phyloP scores from a whole-genome alignment of 2,329 filamentous ascomycete genomes.

The Phoma herbarum region DNA sequence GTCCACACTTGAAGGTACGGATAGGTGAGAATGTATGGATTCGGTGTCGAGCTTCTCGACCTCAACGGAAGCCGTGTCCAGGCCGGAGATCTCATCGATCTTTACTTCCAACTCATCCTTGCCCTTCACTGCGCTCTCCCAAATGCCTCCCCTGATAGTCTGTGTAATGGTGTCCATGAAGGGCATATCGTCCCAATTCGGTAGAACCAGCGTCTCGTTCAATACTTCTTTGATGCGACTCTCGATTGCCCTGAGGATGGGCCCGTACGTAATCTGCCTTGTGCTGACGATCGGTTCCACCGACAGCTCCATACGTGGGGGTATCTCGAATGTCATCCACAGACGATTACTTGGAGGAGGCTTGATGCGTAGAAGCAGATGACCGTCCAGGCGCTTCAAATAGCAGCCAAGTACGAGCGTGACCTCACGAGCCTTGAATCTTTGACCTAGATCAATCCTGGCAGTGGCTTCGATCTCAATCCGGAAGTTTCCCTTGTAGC shows the following conservation, averaged over 20 bases:
- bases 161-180: slow-evolving; percentile 86
- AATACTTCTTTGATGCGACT: slow-evolving; percentile 94
- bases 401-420: slow-evolving; percentile 88
- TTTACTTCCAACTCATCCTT: slow-evolving; percentile 27
- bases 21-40: slow-evolving; percentile 32
- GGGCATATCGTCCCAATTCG: slow-evolving; percentile 95
- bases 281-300: slow-evolving; percentile 96
- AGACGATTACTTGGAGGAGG: slow-evolving; percentile 92
- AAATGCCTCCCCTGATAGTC: slow-evolving; percentile 85
- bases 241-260: slow-evolving; percentile 93
- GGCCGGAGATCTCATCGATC: slow-evolving; percentile 14
- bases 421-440: slow-evolving; percentile 91
- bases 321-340: slow-evolving; percentile 96
- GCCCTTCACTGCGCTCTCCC: slow-evolving; percentile 54
- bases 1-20: slow-evolving; percentile 33
- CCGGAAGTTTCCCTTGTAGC: slow-evolving; percentile 87
- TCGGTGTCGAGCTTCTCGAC: slow-evolving; percentile 35
- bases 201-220: slow-evolving; percentile 87
- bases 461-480: slow-evolving; percentile 93
- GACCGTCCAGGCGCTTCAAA: slow-evolving; percentile 84
- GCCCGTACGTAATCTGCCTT: slow-evolving; percentile 91
- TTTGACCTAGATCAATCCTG: slow-evolving; percentile 85
- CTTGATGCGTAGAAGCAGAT: slow-evolving; percentile 86
- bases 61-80: slow-evolving; percentile 27
- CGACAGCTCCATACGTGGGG: slow-evolving; percentile 92